phyloP scores from a whole-genome alignment of 495 filamentous ascomycete genomes.

The Trichoderma parareesei region DNA sequence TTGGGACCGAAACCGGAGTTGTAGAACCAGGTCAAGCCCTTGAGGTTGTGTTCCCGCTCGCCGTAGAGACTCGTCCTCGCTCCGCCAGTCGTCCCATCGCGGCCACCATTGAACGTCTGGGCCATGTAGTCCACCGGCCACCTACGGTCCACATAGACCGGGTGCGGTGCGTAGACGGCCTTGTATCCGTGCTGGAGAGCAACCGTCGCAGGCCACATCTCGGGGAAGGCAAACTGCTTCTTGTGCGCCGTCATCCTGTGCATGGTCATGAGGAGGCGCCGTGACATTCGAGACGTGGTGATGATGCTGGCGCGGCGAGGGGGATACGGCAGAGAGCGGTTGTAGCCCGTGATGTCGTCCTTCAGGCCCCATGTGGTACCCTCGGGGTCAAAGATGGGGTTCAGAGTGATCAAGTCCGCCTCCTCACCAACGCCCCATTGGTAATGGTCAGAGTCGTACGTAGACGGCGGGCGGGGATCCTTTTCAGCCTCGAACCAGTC shows the following conservation, averaged over 20 bases:
- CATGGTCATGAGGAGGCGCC: slow-evolving; percentile 76
- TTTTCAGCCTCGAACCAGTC: slow-evolving; percentile 63
- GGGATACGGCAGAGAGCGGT: slow-evolving; percentile 50
- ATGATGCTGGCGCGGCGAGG: slow-evolving; percentile 86
- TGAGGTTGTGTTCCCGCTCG: slow-evolving; percentile 82
- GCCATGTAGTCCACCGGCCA: slow-evolving; percentile 82
- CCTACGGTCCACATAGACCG: slow-evolving; percentile 78
- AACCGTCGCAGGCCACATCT: slow-evolving; percentile 87
- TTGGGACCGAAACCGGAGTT: slow-evolving; percentile 77
- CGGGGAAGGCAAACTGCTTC: slow-evolving; percentile 85
- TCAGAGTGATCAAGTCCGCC: slow-evolving; percentile 88
- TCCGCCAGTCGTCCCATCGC: slow-evolving; percentile 68
- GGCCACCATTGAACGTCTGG: slow-evolving; percentile 73
- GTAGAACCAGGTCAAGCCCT: slow-evolving; percentile 89
- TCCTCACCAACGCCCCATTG: slow-evolving; percentile 87
- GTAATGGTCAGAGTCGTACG: slow-evolving; percentile 71
- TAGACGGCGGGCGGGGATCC: slow-evolving; percentile 61
- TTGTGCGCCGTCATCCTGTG: slow-evolving; percentile 75
- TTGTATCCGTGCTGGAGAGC: slow-evolving; percentile 93
- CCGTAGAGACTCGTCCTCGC: slow-evolving; percentile 69
- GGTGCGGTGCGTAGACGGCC: slow-evolving; percentile 88
- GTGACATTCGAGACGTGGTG: slow-evolving; percentile 73
- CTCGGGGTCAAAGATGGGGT: slow-evolving; percentile 86
- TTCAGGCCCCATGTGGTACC: slow-evolving; percentile 81
- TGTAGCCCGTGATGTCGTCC: slow-evolving; percentile 87